A percentile compares a stretch with the other conserved stretches of the same genome.
These are phyloP conservation scores for Citrus inodora DNA, from an alignment of 345 rosid species.

Conservation along the genomic window DNA sequence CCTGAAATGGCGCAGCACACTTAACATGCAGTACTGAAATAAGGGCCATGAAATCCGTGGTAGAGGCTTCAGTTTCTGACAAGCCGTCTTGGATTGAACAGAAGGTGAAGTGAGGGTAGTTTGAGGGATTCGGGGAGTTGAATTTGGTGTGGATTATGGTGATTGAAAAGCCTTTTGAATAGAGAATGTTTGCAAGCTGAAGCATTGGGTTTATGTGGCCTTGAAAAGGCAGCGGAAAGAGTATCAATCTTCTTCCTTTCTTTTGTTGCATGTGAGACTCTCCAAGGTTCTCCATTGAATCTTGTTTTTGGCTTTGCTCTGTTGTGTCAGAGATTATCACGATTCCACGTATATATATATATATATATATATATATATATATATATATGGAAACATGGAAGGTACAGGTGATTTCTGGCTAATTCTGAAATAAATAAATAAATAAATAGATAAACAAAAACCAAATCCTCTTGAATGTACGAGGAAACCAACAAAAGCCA, in stretches of 20 bases:
- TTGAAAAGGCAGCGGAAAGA: slow-evolving; percentile 33
- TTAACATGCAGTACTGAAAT: slow-evolving; percentile 1
- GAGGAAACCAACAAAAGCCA: no score
- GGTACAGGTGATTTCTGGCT: no score
- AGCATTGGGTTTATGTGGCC: slow-evolving; percentile 41
- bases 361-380: no score
- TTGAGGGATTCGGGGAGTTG: slow-evolving; percentile 32
- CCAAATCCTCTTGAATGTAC: no score
- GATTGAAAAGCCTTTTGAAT: slow-evolving; percentile 32
- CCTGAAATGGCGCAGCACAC: slow-evolving; percentile 14
- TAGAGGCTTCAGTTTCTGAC: slow-evolving; percentile 13
- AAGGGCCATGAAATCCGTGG: slow-evolving; percentile 13
- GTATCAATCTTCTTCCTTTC: background rate
- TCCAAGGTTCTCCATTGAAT: slow-evolving; percentile 7
- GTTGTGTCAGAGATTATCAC: no score
- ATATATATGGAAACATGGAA: no score
- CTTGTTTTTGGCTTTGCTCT: no score
- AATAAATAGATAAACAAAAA: no score
- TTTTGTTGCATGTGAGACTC: background rate
- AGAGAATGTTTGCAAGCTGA: slow-evolving; percentile 35
- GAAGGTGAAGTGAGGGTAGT: slow-evolving; percentile 29
- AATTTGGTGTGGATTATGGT: slow-evolving; percentile 28
- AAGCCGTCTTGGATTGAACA: slow-evolving; percentile 18
- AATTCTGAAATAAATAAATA: no score
- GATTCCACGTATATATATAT: no score